A percentile compares a stretch with the other conserved stretches of the same genome.
These are phyloP conservation scores for Trichoderma endophyticum DNA, from an alignment of 2,329 filamentous ascomycete genomes.

Conservation along the genomic window DNA sequence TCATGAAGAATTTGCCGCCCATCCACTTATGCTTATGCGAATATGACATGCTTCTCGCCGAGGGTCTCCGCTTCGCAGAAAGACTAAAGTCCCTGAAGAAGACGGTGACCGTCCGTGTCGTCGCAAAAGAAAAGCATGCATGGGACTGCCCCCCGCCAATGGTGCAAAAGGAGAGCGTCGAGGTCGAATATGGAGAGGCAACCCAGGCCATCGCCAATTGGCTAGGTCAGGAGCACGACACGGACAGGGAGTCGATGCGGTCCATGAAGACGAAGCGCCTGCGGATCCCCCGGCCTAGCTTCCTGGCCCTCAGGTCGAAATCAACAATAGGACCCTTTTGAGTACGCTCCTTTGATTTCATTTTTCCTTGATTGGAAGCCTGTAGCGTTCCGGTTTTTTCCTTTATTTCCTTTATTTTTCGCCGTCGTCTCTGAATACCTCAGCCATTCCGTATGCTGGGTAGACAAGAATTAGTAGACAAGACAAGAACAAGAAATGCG, in stretches of 20 bases:
- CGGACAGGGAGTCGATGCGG: conserved; percentile 35
- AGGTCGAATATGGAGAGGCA: conserved; percentile 46
- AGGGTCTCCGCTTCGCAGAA: conserved; percentile 59
- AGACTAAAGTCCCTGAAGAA: conserved; percentile 44
- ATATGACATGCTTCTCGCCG: conserved; percentile 61
- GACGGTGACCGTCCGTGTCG: conserved; percentile 40
- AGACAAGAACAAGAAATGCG: neutral
- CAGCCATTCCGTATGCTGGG: neutral
- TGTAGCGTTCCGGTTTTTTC: neutral
- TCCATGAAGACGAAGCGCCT: conserved; percentile 35
- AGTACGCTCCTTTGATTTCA: neutral
- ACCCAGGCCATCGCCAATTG: conserved; percentile 41
- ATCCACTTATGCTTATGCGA: conserved; percentile 61
- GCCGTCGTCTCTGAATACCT: neutral
- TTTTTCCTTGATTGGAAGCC: neutral
- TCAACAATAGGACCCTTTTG: conserved; percentile 28
- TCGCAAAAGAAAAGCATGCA: conserved; percentile 45
- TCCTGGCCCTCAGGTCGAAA: conserved; percentile 32
- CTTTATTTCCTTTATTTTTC: neutral
- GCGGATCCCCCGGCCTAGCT: conserved; percentile 31
- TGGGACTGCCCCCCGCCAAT: conserved; percentile 49
- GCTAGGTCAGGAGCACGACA: conserved; percentile 39
- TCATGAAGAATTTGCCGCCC: conserved; percentile 51
- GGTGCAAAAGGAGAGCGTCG: conserved; percentile 42
- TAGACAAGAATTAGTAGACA: conserved; percentile 2